A percentile compares a stretch with the other conserved stretches of the same genome.
Evolutionary conservation across 1,284 basidiomycete genomes (phyloP).

Genomic region (Malassezia obtusa): DNA sequence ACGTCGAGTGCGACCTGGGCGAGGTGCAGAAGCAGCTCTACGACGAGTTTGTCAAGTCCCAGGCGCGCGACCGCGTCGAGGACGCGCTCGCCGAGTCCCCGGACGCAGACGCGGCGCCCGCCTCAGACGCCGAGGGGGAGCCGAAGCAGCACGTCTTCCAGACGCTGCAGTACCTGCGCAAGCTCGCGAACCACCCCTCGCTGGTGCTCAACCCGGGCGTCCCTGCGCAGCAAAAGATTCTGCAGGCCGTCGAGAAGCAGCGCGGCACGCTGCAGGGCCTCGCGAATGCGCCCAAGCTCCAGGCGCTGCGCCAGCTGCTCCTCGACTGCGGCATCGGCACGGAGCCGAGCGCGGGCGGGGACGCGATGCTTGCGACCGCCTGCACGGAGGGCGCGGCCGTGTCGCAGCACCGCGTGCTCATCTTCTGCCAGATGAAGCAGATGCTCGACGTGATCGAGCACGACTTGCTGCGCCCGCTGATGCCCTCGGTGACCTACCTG

Average conservation of each 20-base stretch:
- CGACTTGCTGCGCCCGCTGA: conserved; percentile 77
- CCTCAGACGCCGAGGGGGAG: conserved; percentile 31
- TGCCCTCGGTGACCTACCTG: conserved; percentile 97
- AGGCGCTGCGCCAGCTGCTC: conserved; percentile 53
- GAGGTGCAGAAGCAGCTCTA: conserved; percentile 54
- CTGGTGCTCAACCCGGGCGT: conserved; percentile 34
- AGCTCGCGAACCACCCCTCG: conserved; percentile 92
- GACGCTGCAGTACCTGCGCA: conserved; percentile 84
- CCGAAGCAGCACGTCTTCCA: conserved; percentile 50
- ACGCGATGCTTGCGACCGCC: conserved; percentile 52
- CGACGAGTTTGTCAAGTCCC: conserved; percentile 69
- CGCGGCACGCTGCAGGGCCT: conserved; percentile 61
- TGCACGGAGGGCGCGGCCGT: conserved; percentile 51
- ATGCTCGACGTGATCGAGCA: conserved; percentile 97
- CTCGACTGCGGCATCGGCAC: conserved; percentile 83
- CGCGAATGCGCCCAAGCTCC: conserved; percentile 82
- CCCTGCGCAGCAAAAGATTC: conserved; percentile 55
- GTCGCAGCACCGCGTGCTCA: conserved; percentile 90
- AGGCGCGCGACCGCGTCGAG: conserved; percentile 53
- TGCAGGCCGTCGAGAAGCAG: conserved; percentile 54
- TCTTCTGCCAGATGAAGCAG: conserved; percentile 98
- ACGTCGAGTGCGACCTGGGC: conserved; percentile 96
- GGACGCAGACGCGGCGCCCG: conserved; percentile 48
- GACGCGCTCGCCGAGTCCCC: conserved; percentile 31
- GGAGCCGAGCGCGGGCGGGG: conserved; percentile 55